Evolutionary conservation across 1,284 basidiomycete species (phyloP), one percentile per base, ranked within the genome.

Genomic region (Ceratobasidium sp.): DNA sequence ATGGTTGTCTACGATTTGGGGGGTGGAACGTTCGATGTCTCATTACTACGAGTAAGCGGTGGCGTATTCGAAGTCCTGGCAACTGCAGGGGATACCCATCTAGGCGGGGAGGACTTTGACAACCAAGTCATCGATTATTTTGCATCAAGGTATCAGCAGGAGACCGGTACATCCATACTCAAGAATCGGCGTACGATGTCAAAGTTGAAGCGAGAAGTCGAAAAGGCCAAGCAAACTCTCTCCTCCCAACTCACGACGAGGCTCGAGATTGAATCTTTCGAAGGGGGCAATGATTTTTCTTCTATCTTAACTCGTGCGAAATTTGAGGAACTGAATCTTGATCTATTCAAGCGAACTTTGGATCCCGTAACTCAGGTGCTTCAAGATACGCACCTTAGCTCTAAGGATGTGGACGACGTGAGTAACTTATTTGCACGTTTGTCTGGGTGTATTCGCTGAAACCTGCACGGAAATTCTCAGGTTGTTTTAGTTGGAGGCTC

Each of bases 291-390:
- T 83, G 89, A 90, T 84, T 86, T 90, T 79, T 86, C 87, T 79
- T 88, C 89, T 85, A 30, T 30, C 27, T 30, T 30, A 30, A 30
- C 27, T 30, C 27, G 27, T 30, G 27, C 27, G 27, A 30, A 30
- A 30, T 30, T 30, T 30, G 27, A 30, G 27, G 27, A 30, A 30
- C 27, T 30, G 27, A 30, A 30, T 87, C 87, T 88, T 81, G 89
- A 90, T 82, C 86, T 90, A 54, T 90, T 90, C 88, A 85, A 88
- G 81, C 88, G 88, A 85, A 90, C 89, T 55, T 88, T 90, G 87
- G 88, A 89, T 86, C 89, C 89, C 79, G 89, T 90, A 80, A 88
- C 89, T 85, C 88, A 90, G 84, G 89, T 90, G 41, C 85, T 90
- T 81, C 88, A 89, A 86, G 89, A 90, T 81, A 87, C 89, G 79